These are phyloP conservation scores for Microsporum audouinii DNA, from an alignment of 2,329 filamentous ascomycete genomes.

Conservation along the genomic window DNA sequence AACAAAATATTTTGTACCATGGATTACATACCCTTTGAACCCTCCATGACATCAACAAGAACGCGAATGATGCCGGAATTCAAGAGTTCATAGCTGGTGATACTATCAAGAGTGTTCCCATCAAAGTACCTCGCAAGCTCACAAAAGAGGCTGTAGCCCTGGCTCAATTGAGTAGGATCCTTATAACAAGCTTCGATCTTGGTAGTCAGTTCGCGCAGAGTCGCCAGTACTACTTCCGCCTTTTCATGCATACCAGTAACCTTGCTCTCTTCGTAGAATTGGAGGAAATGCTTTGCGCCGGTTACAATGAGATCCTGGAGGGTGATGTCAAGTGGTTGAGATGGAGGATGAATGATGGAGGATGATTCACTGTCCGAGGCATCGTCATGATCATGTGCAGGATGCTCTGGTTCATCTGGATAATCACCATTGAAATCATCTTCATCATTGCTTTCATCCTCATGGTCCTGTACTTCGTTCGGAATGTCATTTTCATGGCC, in stretches of 20 bases:
- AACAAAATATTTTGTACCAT: constrained; percentile 1
- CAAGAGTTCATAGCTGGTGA: constrained; percentile 88
- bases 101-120: constrained; percentile 76
- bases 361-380: constrained; percentile 60
- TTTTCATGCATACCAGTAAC: constrained; percentile 65
- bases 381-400: constrained; percentile 36
- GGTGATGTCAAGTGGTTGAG: constrained; percentile 33
- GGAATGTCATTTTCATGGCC: constrained; percentile 17
- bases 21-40: constrained; percentile 41
- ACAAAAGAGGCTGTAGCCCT: constrained; percentile 58
- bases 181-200: constrained; percentile 64
- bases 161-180: constrained; percentile 18
- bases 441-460: constrained; percentile 28
- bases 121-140: constrained; percentile 75
- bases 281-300: constrained; percentile 71
- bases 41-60: constrained; percentile 70
- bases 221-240: constrained; percentile 61
- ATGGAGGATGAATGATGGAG: constrained; percentile 23
- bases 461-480: constrained; percentile 26
- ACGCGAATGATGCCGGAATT: constrained; percentile 81
- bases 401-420: constrained; percentile 32
- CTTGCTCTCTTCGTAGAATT: constrained; percentile 67
- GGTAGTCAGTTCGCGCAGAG: constrained; percentile 58
- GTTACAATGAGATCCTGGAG: constrained; percentile 62
- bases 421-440: constrained; percentile 44